Conservation (phyloP, 441 rosid species). For the Gossypium laxum region DNA sequence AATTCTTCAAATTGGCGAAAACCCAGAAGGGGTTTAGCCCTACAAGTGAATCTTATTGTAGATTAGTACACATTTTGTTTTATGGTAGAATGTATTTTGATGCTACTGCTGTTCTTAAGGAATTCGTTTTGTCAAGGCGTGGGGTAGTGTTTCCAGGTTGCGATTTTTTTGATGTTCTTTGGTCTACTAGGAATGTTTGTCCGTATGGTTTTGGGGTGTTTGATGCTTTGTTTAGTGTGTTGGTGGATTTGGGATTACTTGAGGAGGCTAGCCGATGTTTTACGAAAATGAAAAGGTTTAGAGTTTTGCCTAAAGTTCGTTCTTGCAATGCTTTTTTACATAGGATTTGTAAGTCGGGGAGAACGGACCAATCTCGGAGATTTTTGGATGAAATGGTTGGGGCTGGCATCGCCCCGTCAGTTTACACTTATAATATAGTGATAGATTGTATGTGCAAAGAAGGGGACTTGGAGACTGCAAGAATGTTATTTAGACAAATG, state of each 20-base stretch:
- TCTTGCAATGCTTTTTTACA: slow-evolving; percentile 61
- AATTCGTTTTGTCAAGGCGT: slow-evolving; percentile 31
- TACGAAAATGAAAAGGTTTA: slow-evolving; percentile 41
- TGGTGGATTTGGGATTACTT: slow-evolving; percentile 53
- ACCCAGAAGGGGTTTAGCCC: slow-evolving; percentile 33
- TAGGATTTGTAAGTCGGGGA: slow-evolving; percentile 35
- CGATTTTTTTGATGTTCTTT: slow-evolving; percentile 49
- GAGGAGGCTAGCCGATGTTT: slow-evolving; percentile 51
- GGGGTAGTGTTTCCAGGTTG: slow-evolving; percentile 18
- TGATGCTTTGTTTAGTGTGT: slow-evolving; percentile 63
- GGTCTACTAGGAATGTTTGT: slow-evolving; percentile 58
- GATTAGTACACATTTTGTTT: slow-evolving; percentile 49
- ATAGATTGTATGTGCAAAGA: slow-evolving; percentile 58
- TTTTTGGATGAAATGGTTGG: slow-evolving; percentile 47
- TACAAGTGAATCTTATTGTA: slow-evolving; percentile 33
- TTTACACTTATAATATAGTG: slow-evolving; percentile 60
- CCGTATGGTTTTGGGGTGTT: slow-evolving; percentile 58
- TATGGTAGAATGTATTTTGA: slow-evolving; percentile 46
- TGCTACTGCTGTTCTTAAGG: slow-evolving; percentile 42
- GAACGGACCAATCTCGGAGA: slow-evolving; percentile 24
- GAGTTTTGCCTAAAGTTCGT: slow-evolving; percentile 52
- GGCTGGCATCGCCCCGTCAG: slow-evolving; percentile 44
- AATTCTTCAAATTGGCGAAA: slow-evolving; percentile 56
- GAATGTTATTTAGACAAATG: slow-evolving; percentile 43
- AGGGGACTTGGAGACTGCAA: slow-evolving; percentile 43